phyloP scores from a whole-genome alignment of 352 stramenopile species.

The Phytopythium cucurbitacearum region DNA sequence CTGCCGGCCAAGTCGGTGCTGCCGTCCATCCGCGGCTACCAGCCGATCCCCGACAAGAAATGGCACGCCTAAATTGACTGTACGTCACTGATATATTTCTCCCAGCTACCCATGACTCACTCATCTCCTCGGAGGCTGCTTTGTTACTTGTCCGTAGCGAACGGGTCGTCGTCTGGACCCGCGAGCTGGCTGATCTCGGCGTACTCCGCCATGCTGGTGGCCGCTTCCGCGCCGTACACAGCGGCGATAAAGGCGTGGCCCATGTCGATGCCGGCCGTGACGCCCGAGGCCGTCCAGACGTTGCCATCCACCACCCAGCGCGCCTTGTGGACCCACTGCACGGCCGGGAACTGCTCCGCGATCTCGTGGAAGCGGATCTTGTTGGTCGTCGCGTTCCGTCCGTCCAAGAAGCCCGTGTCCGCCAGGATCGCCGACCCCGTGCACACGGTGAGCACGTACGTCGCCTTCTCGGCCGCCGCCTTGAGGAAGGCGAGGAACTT shows the following conservation, averaged over 20 bases:
- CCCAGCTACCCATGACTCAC: too few species aligned
- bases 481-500: slow-evolving; percentile 38
- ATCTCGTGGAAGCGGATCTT: slow-evolving; percentile 45
- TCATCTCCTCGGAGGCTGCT: too few species aligned
- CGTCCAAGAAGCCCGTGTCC: slow-evolving; percentile 35
- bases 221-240: slow-evolving; percentile 19
- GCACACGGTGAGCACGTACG: slow-evolving; percentile 49
- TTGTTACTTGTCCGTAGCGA: slow-evolving; percentile 14
- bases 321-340: slow-evolving; percentile 51
- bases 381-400: slow-evolving; percentile 55
- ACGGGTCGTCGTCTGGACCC: slow-evolving; percentile 36
- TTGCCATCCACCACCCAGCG: slow-evolving; percentile 57
- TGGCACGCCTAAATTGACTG: slow-evolving; percentile 1
- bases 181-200: slow-evolving; percentile 40
- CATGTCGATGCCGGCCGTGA: slow-evolving; percentile 67
- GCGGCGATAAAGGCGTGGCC: slow-evolving; percentile 34
- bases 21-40: slow-evolving; percentile 52
- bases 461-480: slow-evolving; percentile 16
- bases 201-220: slow-evolving; percentile 24
- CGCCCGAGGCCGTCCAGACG: slow-evolving; percentile 53
- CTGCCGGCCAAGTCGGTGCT: slow-evolving; percentile 44
- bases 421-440: slow-evolving; percentile 45
- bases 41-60: slow-evolving; percentile 30
- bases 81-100: too few species aligned
- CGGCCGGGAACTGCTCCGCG: slow-evolving; percentile 17